phyloP scores from a whole-genome alignment of 2,329 filamentous ascomycete species.

The Gnomoniopsis smithogilvyi region DNA sequence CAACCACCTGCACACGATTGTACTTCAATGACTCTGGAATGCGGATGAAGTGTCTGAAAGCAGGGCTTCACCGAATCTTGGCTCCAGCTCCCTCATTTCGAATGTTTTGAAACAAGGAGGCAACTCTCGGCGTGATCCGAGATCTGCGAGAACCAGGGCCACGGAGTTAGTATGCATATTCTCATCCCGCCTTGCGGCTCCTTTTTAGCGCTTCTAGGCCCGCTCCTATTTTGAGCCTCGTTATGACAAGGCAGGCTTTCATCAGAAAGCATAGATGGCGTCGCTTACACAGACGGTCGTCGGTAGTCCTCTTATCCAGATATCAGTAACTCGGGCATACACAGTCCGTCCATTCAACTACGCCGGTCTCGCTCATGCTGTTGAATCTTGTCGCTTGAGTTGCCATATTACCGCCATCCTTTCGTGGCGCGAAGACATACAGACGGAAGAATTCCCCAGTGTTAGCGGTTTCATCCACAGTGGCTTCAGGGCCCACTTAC shows the following conservation, averaged over 20 bases:
- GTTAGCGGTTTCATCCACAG: constrained; percentile 18
- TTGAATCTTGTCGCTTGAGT: no score
- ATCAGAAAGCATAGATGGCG: not conserved
- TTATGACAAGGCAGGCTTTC: not conserved
- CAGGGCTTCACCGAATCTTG: no score
- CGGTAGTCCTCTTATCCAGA: no score
- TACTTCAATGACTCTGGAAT: no score
- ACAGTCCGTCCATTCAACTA: no score
- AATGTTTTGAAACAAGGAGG: constrained; percentile 1
- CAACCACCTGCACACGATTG: no score
- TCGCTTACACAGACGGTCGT: no score
- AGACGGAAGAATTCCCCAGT: constrained; percentile 13
- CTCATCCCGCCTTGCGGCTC: not conserved
- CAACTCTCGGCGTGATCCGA: constrained; percentile 14
- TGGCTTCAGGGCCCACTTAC: constrained; percentile 1
- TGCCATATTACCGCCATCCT: not conserved
- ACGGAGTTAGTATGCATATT: no score
- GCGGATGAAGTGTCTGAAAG: no score
- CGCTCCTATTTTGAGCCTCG: constrained; percentile 1
- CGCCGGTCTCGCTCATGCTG: no score
- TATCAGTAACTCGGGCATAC: no score
- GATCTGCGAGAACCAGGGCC: constrained; percentile 13
- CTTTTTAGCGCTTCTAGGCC: constrained; percentile 4
- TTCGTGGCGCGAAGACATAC: not conserved
- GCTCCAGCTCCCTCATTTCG: no score